Base-by-base conservation (phyloP, 163 green algal genomes). In the Volvox carteri region DNA sequence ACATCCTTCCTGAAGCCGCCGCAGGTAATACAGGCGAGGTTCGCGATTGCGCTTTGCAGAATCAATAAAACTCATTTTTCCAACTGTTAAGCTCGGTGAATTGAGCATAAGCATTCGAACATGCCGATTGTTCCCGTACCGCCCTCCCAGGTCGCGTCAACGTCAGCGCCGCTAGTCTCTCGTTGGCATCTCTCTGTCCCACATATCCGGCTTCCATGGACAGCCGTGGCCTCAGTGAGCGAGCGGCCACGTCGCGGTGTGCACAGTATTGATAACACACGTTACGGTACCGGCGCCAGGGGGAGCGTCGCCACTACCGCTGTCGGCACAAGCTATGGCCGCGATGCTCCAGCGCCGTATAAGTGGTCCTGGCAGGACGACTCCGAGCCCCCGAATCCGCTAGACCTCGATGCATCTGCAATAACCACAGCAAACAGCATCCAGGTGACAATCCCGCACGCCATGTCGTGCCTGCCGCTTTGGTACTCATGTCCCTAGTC, bases 301-400 rank as follows among this genome's bases (percentile, higher is more conserved):
- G 62, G 23, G 23, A 74, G 23, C n/a, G 62, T 28, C 62, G 60
- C 28, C 60, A 28, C n/a, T 72, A 23, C 23, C 60, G 67, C 35
- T 35, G 12, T 58, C 42, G 41, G 41, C 73, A 81, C 39, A 19
- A 70, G 52, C 77, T 56, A 54, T 37, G 39, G 16, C 18, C 77
- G 77, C 52, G 52, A 73, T 30, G 7, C 50, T 11, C 68, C 83
- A 2, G 37, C 68, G 35, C 83, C 83, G 1, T 81, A 83, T 37
- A 73, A 74, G 28, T 88, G 83, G 83, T 88, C 83, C 35, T 88
- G 83, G 83, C 46, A 73, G 48, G 83, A 88, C 21, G 83, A 88
- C 23, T 12, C 12, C 0, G 46, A 74, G 0, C 37, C 83, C 1
- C 2, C 37, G 1, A 21, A 48, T 6, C 11, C 35, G 4, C 28